Evolutionary conservation across 352 stramenopile genomes (phyloP), one percentile per base, ranked within the genome.

Genomic region (Saprolegnia parasitica): DNA sequence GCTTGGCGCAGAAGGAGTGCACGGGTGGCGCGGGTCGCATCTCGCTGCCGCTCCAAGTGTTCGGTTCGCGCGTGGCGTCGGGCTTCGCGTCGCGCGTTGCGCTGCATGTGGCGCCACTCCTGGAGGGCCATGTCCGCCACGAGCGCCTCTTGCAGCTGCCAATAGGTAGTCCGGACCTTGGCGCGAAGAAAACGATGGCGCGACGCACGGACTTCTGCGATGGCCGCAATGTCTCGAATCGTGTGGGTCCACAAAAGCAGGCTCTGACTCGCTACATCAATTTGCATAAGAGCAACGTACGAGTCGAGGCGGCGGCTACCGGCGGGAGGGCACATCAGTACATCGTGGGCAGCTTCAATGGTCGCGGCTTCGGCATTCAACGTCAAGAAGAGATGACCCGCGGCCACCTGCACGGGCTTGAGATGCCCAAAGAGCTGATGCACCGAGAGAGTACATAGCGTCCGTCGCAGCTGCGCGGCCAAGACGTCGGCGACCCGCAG

Each of bases 381-480:
- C 50, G 63, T 67, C 8, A 24, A 24, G 58, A 40, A 55, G 10
- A 67, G 55, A 61, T 61, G 45, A 1, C 50, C 63, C 13, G 20
- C 63, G 11, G 63, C 49, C 16, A 70, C 26, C 42, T 70, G 63
- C 6, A 70, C 63, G n/a, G 54, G 29, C 26, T 46, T 16, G 13
- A 57, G 10, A 18, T 29, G 21, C 13, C 63, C 63, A 70, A 70
- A 70, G 18, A 70, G n/a, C 29, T 55, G 37, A 47, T 70, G 63
- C 11, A 61, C 29, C 9, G 35, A 23, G 11, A 70, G 26, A 1
- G 63, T 15, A 18, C 8, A 24, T 9, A 70, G 26, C 20, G 63
- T 39, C 15, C 24, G 20, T 4, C 16, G 23, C 35, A 70, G 47
- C 18, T 24, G 46, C 20, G 9, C 42, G 21, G 15, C 42, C 11